Evolutionary conservation across 129 eudicot species (phyloP).

Genomic region (Sambucus nigra): DNA sequence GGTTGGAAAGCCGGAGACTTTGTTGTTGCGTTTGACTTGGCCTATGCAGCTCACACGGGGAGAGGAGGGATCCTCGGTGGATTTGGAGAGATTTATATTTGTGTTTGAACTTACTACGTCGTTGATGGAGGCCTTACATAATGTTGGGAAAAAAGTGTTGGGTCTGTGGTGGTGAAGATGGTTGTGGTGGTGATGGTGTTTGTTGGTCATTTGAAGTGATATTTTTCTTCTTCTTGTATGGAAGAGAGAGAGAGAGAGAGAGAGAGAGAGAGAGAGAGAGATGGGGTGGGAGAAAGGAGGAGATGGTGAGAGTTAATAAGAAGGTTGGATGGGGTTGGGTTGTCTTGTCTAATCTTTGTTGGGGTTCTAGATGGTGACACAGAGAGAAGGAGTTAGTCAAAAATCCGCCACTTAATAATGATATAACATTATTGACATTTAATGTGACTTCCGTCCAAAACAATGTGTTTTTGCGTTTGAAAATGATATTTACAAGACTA

Average conservation of each 20-base stretch:
- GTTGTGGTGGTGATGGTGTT: conserved; percentile 13
- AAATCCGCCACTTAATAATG: too few relatives aligned
- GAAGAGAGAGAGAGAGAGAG: neutral
- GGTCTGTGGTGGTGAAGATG: conserved; percentile 14
- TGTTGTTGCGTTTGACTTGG: conserved; percentile 51
- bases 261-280: conserved; percentile 7
- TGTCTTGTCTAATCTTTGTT: too few relatives aligned
- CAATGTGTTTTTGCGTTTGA: too few relatives aligned
- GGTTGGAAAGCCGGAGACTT: conserved; percentile 19
- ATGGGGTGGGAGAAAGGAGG: neutral
- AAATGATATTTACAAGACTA: too few relatives aligned
- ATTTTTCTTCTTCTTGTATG: neutral
- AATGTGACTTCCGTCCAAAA: too few relatives aligned
- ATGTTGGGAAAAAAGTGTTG: conserved; percentile 39
- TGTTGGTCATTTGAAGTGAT: conserved; percentile 12
- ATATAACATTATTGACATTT: too few relatives aligned
- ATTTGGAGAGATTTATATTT: too few relatives aligned
- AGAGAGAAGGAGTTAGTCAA: too few relatives aligned
- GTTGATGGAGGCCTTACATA: conserved; percentile 43
- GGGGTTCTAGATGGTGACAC: too few relatives aligned
- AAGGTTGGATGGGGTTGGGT: neutral
- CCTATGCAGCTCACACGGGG: conserved; percentile 76
- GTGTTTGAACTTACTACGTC: conserved; percentile 19
- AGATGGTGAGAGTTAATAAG: neutral
- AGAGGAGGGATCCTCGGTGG: conserved; percentile 45